phyloP scores from a whole-genome alignment of 352 stramenopile species.

The Globisporangium okanoganense region DNA sequence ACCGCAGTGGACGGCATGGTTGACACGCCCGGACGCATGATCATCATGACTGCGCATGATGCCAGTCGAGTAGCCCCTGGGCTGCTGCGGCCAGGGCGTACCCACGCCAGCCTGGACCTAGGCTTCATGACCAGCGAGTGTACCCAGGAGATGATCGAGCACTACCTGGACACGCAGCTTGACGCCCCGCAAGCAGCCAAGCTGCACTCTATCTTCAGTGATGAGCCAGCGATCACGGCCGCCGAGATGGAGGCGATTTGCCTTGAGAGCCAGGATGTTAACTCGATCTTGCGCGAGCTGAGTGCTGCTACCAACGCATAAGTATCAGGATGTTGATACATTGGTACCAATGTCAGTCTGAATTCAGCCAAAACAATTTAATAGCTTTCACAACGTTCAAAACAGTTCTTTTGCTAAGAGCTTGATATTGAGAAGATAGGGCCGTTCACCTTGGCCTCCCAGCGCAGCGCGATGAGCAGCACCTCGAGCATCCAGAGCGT shows the following conservation, averaged over 20 bases:
- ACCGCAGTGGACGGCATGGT: conserved; percentile 7
- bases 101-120: conserved; percentile 3
- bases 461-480: conserved; percentile 53
- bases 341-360: not conserved
- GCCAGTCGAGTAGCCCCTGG: not conserved
- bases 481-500: conserved; percentile 66
- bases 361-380: not conserved
- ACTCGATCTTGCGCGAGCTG: conserved; percentile 31
- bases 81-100: conserved; percentile 9
- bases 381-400: not conserved
- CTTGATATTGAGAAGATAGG: conserved; percentile 26
- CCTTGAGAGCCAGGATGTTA: conserved; percentile 30
- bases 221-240: conserved; percentile 21
- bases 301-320: not conserved
- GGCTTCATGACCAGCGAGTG: not conserved
- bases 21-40: conserved; percentile 6
- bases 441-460: conserved; percentile 47
- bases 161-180: conserved; percentile 56
- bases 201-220: conserved; percentile 7
- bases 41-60: conserved; percentile 11
- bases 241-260: conserved; percentile 44
- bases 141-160: conserved; percentile 10
- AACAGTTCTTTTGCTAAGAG: not conserved
- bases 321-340: not conserved
- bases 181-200: conserved; percentile 32